Base-by-base conservation (phyloP, 768 basidiomycete genomes). In the Collybia sordida region DNA sequence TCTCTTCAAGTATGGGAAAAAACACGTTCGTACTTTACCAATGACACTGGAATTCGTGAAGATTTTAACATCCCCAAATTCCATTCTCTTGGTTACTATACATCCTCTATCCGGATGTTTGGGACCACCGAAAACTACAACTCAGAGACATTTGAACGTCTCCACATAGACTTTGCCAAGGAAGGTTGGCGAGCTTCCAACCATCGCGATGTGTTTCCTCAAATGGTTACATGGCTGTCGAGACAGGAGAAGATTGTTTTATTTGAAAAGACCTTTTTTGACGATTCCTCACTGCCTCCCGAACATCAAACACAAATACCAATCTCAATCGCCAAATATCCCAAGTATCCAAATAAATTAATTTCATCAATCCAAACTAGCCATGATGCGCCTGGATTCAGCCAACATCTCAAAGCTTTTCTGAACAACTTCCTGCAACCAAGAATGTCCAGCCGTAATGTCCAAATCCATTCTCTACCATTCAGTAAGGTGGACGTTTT, bases 141-240 rank as follows among this genome's bases (percentile, higher is more conserved):
- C 45, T 69, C 65, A 0, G 72, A 76, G 52, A 22, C 38, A 0
- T 52, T 66, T 0, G 72, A 75, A 53, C 58, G 66, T 0, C 63
- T 78, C 1, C 77, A 78, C 46, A 76, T 76, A 28, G 65, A 76
- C 53, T 66, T 62, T 27, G 68, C 73, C 2, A 78, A 79, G 51
- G 34, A 54, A 2, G 66, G 60, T 0, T 70, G 67, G 45, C 27
- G 48, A 9, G 65, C 63, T 0, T 60, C 54, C n/a, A 72, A 71
- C 47, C 58, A 62, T 25, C 42, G 59, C 6, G 57, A 67, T 9
- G 65, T 64, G 37, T 39, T 59, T 9, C 27, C 45, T 9, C 74
- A 76, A 46, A 79, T 78, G 77, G 62, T 67, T 0, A 36, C 22
- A 0, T 73, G 70, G 69, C 58, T 79, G 0, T 43, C 51, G 2